Conservation (phyloP, 2,329 filamentous ascomycete species). For the Hypoxylon sp. region DNA sequence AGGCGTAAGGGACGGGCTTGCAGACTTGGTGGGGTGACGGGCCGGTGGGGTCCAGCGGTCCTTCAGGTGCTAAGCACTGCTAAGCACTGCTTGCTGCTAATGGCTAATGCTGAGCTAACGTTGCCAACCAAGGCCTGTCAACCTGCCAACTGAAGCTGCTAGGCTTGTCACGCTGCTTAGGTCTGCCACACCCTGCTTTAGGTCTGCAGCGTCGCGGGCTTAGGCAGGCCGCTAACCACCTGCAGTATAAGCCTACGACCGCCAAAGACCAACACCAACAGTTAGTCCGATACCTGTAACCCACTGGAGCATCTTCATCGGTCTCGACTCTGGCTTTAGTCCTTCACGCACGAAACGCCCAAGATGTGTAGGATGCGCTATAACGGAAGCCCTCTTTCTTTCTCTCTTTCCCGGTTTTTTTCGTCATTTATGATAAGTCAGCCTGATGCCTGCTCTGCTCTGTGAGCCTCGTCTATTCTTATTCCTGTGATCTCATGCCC, state of each 20-base stretch:
- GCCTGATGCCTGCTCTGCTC: slow-evolving; percentile 1
- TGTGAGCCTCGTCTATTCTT: slow-evolving; percentile 14
- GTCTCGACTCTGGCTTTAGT: neutral
- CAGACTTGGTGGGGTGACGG: slow-evolving; percentile 8
- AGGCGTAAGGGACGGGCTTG: too few species aligned
- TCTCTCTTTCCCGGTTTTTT: too few species aligned
- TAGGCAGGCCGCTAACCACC: slow-evolving; percentile 9
- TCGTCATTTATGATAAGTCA: slow-evolving; percentile 9
- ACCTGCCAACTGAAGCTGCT: too few species aligned
- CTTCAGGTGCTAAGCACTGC: slow-evolving; percentile 10
- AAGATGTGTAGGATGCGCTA: slow-evolving; percentile 1
- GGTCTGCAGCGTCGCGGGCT: too few species aligned
- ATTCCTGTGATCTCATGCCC: neutral
- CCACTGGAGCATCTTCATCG: slow-evolving; percentile 24
- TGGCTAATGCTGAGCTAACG: too few species aligned
- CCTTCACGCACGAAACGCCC: neutral
- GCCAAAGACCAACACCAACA: slow-evolving; percentile 11
- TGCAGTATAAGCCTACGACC: neutral
- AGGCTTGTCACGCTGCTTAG: too few species aligned
- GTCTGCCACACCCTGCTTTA: too few species aligned
- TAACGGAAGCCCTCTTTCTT: neutral
- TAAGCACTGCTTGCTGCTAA: too few species aligned
- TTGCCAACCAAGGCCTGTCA: too few species aligned
- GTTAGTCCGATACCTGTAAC: slow-evolving; percentile 18
- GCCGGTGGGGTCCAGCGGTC: slow-evolving; percentile 24